phyloP scores from a whole-genome alignment of 2,329 filamentous ascomycete genomes.

The Westerdykella sp. region DNA sequence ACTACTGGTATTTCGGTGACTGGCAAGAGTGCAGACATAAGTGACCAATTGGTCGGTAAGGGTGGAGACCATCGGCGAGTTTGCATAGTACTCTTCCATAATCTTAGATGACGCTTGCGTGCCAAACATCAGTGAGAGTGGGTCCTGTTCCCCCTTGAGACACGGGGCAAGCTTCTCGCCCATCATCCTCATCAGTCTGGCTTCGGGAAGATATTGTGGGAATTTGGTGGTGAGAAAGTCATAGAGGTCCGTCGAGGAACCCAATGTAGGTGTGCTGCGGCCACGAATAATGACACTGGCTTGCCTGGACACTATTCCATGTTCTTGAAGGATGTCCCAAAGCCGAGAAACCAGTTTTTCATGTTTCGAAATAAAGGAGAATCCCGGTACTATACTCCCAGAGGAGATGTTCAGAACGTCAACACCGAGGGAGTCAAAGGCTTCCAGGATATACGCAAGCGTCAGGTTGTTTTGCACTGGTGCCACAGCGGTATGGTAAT shows the following conservation, averaged over 20 bases:
- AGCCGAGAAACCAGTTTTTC: conserved; percentile 5
- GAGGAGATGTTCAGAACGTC: conserved; percentile 2
- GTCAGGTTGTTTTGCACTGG: conserved; percentile 9
- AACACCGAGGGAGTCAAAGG: conserved; percentile 7
- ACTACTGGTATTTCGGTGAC: neutral
- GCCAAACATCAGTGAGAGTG: conserved; percentile 11
- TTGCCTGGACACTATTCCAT: conserved; percentile 5
- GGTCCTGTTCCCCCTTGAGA: conserved; percentile 8
- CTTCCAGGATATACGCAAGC: conserved; percentile 12
- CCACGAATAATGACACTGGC: conserved; percentile 1
- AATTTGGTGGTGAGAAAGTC: neutral
- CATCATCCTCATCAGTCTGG: conserved; percentile 8
- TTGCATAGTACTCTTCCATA: conserved; percentile 12
- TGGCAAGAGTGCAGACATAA: neutral
- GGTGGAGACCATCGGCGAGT: conserved; percentile 14
- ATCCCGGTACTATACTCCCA: conserved; percentile 4
- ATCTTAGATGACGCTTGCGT: conserved; percentile 6
- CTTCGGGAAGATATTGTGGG: conserved; percentile 9
- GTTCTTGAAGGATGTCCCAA: conserved; percentile 7
- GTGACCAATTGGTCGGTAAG: conserved; percentile 9
- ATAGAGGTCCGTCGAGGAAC: neutral
- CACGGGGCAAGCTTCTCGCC: conserved; percentile 11
- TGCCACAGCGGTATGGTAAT: conserved; percentile 4
- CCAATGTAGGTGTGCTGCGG: neutral
- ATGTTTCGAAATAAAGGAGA: conserved; percentile 7